Base-by-base conservation (phyloP, 2,329 filamentous ascomycete genomes). In the Cytospora piceae region DNA sequence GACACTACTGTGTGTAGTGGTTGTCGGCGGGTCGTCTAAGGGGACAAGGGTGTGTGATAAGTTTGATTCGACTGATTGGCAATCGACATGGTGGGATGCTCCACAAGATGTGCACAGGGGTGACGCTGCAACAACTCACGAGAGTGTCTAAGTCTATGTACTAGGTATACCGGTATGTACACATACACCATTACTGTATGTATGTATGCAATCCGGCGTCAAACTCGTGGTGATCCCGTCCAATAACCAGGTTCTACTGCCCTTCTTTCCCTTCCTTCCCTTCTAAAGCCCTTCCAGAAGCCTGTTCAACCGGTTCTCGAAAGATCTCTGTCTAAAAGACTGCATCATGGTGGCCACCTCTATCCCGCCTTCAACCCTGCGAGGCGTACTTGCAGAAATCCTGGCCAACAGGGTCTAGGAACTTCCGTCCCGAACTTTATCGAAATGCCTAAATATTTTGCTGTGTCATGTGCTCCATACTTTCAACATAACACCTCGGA, bases 41-140 rank as follows among this genome's bases (percentile, higher is more conserved):
- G 27, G 22, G n/a, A 29, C 58, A 60, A n/a, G 42, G 58, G 5
- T 60, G 46, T 17, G 11, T 8, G 58, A 51, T 37, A 27, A 52
- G 58, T 0, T 24, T 37, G 20, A 11, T 17, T 14, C n/a, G 7
- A 8, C 46, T 52, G 46, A 60, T 60, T 60, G 58, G 58, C 42
- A 51, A 52, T 49, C 11, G 42, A 51, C 29, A 8, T 31, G 37
- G 46, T 22, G 31, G 56, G 56, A 32, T 58, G 8, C 37, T 49
- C 24, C 37, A 17, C 15, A 17, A 2, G 37, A 39, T 39, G 37
- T 39, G 37, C 15, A 17, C 37, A 39, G 14, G 37, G 37, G 15
- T 39, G 2, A 11, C 15, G 37, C 37, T 39, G 37, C 37, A 39
- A 17, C 37, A 17, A 17, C 32, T 34, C 32, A 34, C 32, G 11